Percentiles rank a stretch among this genome's conserved stretches.
These are phyloP conservation scores for Coemansia sp. DNA, from an alignment of 192 early-diverging fungal species.

Conservation along the genomic window DNA sequence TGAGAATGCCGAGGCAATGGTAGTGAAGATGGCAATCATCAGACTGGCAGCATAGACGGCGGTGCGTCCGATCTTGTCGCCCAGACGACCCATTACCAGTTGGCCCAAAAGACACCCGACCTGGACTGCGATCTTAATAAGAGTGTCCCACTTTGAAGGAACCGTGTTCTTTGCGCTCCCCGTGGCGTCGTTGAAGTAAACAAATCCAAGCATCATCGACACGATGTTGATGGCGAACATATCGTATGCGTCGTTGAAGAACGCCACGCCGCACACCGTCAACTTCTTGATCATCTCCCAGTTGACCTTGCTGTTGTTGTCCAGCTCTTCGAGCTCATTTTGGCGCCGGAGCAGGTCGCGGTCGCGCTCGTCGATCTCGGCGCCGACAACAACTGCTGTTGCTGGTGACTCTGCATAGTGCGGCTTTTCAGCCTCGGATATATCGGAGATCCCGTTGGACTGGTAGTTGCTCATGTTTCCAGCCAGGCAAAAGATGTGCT, in stretches of 20 bases:
- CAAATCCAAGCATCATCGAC: slow-evolving; percentile 81
- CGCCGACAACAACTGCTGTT: background rate
- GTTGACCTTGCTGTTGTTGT: slow-evolving; percentile 60
- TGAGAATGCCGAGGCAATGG: slow-evolving; percentile 77
- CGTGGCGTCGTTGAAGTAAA: slow-evolving; percentile 57
- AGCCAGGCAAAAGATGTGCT: too few species aligned
- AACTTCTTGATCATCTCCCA: slow-evolving; percentile 79
- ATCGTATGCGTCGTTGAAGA: slow-evolving; percentile 96
- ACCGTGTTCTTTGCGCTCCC: slow-evolving; percentile 55
- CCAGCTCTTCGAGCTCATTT: slow-evolving; percentile 52
- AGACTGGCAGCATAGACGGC: slow-evolving; percentile 87
- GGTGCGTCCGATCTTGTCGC: slow-evolving; percentile 87
- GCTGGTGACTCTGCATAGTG: background rate
- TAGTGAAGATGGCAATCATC: slow-evolving; percentile 86
- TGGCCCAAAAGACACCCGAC: slow-evolving; percentile 93
- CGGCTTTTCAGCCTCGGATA: slow-evolving; percentile 29
- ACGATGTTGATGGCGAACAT: slow-evolving; percentile 91
- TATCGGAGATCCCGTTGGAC: slow-evolving; percentile 21
- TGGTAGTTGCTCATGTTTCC: slow-evolving; percentile 7
- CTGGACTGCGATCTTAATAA: slow-evolving; percentile 84
- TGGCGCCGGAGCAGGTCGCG: slow-evolving; percentile 46
- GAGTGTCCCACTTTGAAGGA: slow-evolving; percentile 71
- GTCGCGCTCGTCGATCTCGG: slow-evolving; percentile 44
- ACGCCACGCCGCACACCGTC: slow-evolving; percentile 76
- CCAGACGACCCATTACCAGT: slow-evolving; percentile 83